phyloP scores from a whole-genome alignment of 139 green algal species.

The Micractinium conductrix region DNA sequence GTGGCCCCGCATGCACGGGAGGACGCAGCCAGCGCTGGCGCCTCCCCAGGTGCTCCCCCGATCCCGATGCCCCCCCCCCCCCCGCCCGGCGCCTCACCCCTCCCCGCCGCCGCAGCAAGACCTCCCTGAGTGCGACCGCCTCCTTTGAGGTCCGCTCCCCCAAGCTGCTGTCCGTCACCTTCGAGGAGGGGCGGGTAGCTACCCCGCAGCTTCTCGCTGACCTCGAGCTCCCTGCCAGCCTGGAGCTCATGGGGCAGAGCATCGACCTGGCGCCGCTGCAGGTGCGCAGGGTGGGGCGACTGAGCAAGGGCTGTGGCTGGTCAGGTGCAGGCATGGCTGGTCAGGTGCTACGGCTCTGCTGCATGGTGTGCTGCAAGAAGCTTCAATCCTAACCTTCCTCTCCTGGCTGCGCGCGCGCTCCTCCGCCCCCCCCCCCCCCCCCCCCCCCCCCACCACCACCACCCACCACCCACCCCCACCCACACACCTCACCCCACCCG shows the following conservation, averaged over 20 bases:
- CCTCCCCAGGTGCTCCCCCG: too few relatives aligned
- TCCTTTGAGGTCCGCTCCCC: conserved; percentile 83
- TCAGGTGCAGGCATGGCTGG: too few relatives aligned
- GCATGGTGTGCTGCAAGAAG: too few relatives aligned
- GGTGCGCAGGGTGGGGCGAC: background rate
- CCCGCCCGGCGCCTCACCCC: too few relatives aligned
- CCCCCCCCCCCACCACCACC: too few relatives aligned
- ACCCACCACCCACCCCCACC: too few relatives aligned
- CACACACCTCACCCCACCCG: conserved; percentile 1
- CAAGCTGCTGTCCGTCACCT: conserved; percentile 86
- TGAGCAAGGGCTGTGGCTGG: background rate
- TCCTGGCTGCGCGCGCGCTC: too few relatives aligned
- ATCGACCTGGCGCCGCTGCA: conserved; percentile 77
- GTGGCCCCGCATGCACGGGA: too few relatives aligned
- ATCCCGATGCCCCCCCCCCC: too few relatives aligned
- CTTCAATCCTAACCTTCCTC: too few relatives aligned
- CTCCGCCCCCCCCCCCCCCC: background rate
- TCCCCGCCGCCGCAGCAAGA: conserved; percentile 13
- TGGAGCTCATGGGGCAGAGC: conserved; percentile 78
- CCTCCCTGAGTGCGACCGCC: conserved; percentile 56
- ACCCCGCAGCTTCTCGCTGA: conserved; percentile 77
- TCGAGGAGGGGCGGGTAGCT: conserved; percentile 68
- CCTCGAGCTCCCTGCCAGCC: conserved; percentile 69
- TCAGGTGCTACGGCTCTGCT: too few relatives aligned
- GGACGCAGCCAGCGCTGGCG: too few relatives aligned